Conservation (phyloP, 2,329 filamentous ascomycete genomes). For the Trichoderma oligosporum region DNA sequence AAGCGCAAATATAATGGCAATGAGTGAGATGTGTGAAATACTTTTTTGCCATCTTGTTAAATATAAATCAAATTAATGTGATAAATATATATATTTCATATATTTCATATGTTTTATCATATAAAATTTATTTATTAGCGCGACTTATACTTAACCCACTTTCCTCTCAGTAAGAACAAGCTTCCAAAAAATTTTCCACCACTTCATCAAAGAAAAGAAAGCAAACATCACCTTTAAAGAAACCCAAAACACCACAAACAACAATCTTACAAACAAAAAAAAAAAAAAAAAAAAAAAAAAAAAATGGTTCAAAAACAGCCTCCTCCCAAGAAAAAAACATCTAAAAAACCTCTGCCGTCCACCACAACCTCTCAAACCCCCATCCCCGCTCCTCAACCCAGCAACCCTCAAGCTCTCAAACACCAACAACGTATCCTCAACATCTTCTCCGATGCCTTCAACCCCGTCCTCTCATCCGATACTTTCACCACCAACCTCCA, state of each 20-base stretch:
- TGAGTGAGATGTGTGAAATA: no score
- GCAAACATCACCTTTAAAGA: no score
- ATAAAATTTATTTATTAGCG: no score
- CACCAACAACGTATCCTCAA: constrained; percentile 67
- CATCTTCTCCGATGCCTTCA: constrained; percentile 66
- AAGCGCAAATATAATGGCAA: no score
- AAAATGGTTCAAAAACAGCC: background rate
- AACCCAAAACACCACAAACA: background rate
- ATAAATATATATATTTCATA: no score
- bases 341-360: background rate
- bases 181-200: background rate
- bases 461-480: constrained; percentile 44
- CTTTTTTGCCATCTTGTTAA: no score
- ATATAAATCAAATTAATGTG: no score
- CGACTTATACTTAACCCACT: no score
- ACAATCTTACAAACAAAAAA: background rate
- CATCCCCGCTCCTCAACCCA: background rate
- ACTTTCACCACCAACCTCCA: constrained; percentile 61
- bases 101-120: no score
- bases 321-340: background rate
- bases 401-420: constrained; percentile 23
- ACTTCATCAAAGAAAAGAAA: background rate
- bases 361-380: background rate
- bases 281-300: background rate
- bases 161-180: background rate